These are phyloP conservation scores for Rachicladosporium sp. DNA, from an alignment of 2,329 filamentous ascomycete genomes.

Conservation along the genomic window DNA sequence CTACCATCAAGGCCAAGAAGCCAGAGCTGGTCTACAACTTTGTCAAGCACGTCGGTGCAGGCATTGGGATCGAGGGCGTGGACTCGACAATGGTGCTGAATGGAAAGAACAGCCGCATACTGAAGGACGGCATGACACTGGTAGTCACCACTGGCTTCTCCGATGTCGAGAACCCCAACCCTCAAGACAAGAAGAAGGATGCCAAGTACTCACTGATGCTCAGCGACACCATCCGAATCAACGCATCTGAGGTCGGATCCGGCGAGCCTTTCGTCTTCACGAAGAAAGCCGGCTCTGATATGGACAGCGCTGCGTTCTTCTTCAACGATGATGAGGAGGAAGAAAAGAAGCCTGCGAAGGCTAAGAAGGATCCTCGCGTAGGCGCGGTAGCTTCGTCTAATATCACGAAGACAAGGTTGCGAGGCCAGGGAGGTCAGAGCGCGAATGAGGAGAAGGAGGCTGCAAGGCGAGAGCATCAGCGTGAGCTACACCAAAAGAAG, in stretches of 20 bases:
- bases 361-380: constrained; percentile 71
- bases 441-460: constrained; percentile 83
- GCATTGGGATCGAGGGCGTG: constrained; percentile 82
- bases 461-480: constrained; percentile 80
- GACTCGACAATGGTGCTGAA: constrained; percentile 76
- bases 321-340: constrained; percentile 96
- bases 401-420: constrained; percentile 83
- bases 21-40: constrained; percentile 94
- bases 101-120: constrained; percentile 65
- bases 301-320: constrained; percentile 94
- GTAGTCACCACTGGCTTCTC: constrained; percentile 81
- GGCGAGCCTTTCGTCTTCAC: constrained; percentile 81
- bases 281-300: constrained; percentile 77
- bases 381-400: constrained; percentile 88
- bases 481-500: constrained; percentile 75
- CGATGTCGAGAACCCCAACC: constrained; percentile 74
- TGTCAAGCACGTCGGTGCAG: constrained; percentile 79
- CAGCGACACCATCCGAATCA: constrained; percentile 85
- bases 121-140: constrained; percentile 96
- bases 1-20: constrained; percentile 74
- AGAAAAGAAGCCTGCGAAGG: constrained; percentile 69
- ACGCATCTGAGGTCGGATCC: constrained; percentile 49
- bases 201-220: constrained; percentile 81
- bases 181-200: constrained; percentile 73
- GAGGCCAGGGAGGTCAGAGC: constrained; percentile 79